phyloP scores from a whole-genome alignment of 2,329 filamentous ascomycete species.

The Monilinia fructicola region DNA sequence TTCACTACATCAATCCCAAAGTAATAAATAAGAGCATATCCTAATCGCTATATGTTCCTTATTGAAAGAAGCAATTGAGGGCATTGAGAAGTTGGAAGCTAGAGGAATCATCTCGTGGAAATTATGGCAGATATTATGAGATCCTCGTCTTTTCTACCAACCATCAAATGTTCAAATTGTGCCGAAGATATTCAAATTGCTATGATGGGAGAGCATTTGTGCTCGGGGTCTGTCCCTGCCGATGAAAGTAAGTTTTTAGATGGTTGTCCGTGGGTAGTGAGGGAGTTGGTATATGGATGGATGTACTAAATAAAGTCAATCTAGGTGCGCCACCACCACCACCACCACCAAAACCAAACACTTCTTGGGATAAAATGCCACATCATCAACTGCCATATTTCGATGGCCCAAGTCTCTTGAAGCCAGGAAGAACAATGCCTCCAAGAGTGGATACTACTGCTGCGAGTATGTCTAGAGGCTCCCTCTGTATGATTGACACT shows the following conservation, averaged over 20 bases:
- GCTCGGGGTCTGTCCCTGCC: slow-evolving; percentile 49
- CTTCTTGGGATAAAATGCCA: slow-evolving; percentile 33
- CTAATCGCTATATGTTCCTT: slow-evolving; percentile 13
- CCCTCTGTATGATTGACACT: neutral
- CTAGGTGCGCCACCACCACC: slow-evolving; percentile 39
- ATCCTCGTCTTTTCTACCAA: slow-evolving; percentile 71
- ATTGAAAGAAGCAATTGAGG: slow-evolving; percentile 11
- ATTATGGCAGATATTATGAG: slow-evolving; percentile 39
- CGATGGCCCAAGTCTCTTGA: slow-evolving; percentile 38
- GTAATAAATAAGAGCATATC: slow-evolving; percentile 1
- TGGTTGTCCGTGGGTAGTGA: neutral
- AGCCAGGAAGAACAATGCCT: slow-evolving; percentile 45
- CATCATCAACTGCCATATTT: slow-evolving; percentile 30
- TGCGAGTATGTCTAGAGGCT: slow-evolving; percentile 48
- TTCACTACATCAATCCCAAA: neutral
- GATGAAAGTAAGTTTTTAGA: slow-evolving; percentile 45
- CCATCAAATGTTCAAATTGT: slow-evolving; percentile 86
- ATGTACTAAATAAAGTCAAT: slow-evolving; percentile 24
- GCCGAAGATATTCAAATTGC: slow-evolving; percentile 77
- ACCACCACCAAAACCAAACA: too few relatives aligned
- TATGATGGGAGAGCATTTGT: slow-evolving; percentile 82
- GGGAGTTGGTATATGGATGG: neutral
- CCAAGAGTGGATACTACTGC: slow-evolving; percentile 53
- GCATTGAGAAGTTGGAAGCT: slow-evolving; percentile 4
- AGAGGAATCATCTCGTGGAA: neutral